Conservation (phyloP, 78 protist genomes). For the Monocercomonoides exilis region DNA sequence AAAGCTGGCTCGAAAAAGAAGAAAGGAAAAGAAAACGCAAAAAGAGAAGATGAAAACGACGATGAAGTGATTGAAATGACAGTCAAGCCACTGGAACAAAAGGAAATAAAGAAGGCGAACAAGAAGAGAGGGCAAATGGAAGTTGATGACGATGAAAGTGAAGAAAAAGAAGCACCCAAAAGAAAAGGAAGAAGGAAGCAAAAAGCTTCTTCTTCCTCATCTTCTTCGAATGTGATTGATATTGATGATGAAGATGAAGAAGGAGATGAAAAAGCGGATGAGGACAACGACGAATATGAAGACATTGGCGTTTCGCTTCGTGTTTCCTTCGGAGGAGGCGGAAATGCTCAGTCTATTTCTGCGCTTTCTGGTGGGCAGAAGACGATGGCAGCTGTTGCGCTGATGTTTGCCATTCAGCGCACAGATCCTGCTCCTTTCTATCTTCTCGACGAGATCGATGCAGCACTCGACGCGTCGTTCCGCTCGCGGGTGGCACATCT, state of each 20-base stretch:
- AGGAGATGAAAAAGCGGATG: no score
- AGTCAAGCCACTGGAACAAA: constrained; percentile 52
- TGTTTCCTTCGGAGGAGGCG: constrained; percentile 26
- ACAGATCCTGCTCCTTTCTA: constrained; percentile 98
- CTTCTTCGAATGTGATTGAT: not conserved
- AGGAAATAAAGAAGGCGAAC: no score
- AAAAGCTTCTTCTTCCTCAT: not conserved
- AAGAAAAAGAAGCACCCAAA: no score
- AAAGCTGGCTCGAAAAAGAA: not conserved
- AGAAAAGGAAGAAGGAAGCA: not conserved
- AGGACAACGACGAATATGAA: not conserved
- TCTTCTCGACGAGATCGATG: constrained; percentile 96
- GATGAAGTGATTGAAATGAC: not conserved
- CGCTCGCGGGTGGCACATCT: constrained; percentile 69
- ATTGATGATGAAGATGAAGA: no score
- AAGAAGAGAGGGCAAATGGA: constrained; percentile 38
- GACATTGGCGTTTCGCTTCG: not conserved
- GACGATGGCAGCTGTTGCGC: constrained; percentile 87
- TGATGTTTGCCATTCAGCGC: constrained; percentile 95
- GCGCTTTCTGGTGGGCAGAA: constrained; percentile 90
- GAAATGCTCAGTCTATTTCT: constrained; percentile 17
- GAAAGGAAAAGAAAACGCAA: no score
- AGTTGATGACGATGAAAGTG: no score
- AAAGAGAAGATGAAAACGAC: no score
- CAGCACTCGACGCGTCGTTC: constrained; percentile 80